These are phyloP conservation scores for Adansonia rubrostipa DNA, from an alignment of 441 rosid species.

Conservation along the genomic window DNA sequence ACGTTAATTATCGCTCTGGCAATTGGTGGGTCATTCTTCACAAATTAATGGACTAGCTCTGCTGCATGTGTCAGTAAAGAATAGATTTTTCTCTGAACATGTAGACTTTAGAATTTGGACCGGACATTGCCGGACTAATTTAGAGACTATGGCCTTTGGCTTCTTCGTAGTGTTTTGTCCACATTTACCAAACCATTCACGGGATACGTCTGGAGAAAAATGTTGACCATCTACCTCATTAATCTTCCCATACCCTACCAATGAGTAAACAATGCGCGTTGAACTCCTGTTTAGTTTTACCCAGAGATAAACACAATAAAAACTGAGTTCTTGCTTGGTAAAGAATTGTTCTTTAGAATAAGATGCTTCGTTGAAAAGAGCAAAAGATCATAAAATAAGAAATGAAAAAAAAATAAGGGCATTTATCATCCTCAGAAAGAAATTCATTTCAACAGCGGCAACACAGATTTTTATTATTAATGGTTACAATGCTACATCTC, in stretches of 20 bases:
- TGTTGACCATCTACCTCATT: background rate
- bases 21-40: conserved; percentile 12
- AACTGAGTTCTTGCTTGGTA: background rate
- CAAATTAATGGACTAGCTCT: background rate
- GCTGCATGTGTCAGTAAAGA: background rate
- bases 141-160: background rate
- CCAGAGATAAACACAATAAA: background rate
- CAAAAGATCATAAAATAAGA: background rate
- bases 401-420: background rate
- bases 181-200: background rate
- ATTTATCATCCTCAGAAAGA: background rate
- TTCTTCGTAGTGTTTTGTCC: background rate
- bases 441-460: background rate
- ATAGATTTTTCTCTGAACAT: background rate
- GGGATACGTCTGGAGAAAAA: background rate
- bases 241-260: background rate
- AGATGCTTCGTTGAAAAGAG: background rate
- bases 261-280: background rate
- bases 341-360: background rate
- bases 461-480: conserved; percentile 1
- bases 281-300: background rate
- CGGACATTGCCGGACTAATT: background rate
- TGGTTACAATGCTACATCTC: background rate
- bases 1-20: background rate
- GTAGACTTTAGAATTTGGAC: background rate